Percentiles rank a stretch among this genome's conserved stretches.
These are phyloP conservation scores for Epicoccum sorghinum DNA, from an alignment of 2,329 filamentous ascomycete species.

Conservation along the genomic window DNA sequence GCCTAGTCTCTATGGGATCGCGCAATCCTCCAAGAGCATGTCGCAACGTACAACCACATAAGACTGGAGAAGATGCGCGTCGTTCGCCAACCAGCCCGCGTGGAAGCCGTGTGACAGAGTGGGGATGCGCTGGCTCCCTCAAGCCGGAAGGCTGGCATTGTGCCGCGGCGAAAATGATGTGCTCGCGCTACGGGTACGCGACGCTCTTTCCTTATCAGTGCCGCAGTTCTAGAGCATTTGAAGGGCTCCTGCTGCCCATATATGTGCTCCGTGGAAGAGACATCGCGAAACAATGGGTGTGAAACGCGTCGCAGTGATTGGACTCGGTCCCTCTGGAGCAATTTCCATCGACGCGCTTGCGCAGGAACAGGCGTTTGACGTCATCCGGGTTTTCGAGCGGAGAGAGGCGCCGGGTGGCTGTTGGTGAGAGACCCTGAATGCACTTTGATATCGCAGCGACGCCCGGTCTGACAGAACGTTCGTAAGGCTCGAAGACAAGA, in stretches of 20 bases:
- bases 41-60: slow-evolving; percentile 22
- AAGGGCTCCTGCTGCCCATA: neutral
- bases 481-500: slow-evolving; percentile 31
- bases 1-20: slow-evolving; percentile 22
- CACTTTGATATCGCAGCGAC: neutral
- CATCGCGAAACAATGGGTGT: slow-evolving; percentile 13
- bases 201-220: slow-evolving; percentile 9
- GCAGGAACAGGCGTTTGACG: slow-evolving; percentile 64
- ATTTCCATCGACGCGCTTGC: slow-evolving; percentile 66
- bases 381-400: slow-evolving; percentile 67
- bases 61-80: slow-evolving; percentile 6
- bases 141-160: neutral
- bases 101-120: neutral
- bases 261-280: neutral
- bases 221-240: slow-evolving; percentile 1
- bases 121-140: neutral
- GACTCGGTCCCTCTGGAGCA: slow-evolving; percentile 65
- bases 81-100: neutral
- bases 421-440: slow-evolving; percentile 55
- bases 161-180: slow-evolving; percentile 2
- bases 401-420: slow-evolving; percentile 65
- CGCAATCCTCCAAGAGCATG: slow-evolving; percentile 27
- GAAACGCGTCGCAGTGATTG: slow-evolving; percentile 63
- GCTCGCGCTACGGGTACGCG: slow-evolving; percentile 10
- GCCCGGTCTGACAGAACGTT: neutral